phyloP scores from a whole-genome alignment of 805 yeast genomes.

The Suhomyces tanzawaensis region DNA sequence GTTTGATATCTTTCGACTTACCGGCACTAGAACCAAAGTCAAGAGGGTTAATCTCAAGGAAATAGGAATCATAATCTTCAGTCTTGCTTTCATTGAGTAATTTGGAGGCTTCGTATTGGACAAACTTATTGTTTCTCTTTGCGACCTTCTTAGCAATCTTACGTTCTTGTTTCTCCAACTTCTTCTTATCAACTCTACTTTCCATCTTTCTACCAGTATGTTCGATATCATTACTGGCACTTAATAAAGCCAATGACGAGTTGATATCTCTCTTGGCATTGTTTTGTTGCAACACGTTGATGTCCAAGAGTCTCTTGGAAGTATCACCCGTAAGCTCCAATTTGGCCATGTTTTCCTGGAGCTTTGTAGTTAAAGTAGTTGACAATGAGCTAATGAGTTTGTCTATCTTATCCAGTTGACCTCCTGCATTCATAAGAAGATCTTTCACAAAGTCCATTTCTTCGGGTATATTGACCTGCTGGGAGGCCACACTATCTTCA shows the following conservation, averaged over 20 bases:
- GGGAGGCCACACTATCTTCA: conserved; percentile 78
- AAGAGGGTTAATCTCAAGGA: conserved; percentile 90
- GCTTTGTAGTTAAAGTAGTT: conserved; percentile 50
- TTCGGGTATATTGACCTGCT: conserved; percentile 59
- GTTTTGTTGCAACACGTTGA: conserved; percentile 59
- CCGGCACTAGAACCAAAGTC: conserved; percentile 84
- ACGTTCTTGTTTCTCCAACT: conserved; percentile 94
- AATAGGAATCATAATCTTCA: conserved; percentile 90
- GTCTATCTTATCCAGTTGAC: conserved; percentile 54
- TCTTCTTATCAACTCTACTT: conserved; percentile 92
- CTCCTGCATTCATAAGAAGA: conserved; percentile 81
- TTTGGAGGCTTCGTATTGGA: conserved; percentile 91
- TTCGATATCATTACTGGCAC: conserved; percentile 81
- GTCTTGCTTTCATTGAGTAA: conserved; percentile 61
- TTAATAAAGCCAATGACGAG: conserved; percentile 71
- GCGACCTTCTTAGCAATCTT: conserved; percentile 97
- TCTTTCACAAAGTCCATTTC: conserved; percentile 70
- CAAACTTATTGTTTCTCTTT: conserved; percentile 79
- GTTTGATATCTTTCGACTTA: conserved; percentile 92
- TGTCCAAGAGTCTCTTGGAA: conserved; percentile 79
- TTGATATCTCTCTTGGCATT: conserved; percentile 68
- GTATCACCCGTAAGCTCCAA: conserved; percentile 81
- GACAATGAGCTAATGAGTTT: conserved; percentile 45
- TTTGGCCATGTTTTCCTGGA: conserved; percentile 67
- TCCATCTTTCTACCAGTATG: conserved; percentile 91